These are phyloP conservation scores for Fusarium begoniae DNA, from an alignment of 2,329 filamentous ascomycete species.

Conservation along the genomic window DNA sequence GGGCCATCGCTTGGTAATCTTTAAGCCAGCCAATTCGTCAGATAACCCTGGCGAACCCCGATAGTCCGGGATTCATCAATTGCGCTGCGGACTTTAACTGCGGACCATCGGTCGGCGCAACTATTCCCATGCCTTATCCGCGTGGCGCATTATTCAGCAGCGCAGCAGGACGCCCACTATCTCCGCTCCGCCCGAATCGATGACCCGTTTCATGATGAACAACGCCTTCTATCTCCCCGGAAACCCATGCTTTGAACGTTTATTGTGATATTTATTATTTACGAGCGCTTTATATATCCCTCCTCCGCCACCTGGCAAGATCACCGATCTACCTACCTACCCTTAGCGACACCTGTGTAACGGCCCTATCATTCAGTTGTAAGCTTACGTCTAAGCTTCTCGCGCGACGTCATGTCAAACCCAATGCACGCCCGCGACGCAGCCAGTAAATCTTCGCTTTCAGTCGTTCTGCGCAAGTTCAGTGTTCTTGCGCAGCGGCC, in stretches of 20 bases:
- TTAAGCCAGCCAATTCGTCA: neutral
- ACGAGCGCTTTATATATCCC: neutral
- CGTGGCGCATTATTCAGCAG: conserved; percentile 30
- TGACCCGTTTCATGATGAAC: neutral
- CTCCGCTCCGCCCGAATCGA: conserved; percentile 26
- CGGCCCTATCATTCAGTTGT: neutral
- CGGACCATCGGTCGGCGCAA: conserved; percentile 12
- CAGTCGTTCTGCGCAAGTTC: conserved; percentile 39
- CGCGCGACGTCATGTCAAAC: conserved; percentile 23
- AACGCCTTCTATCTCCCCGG: neutral
- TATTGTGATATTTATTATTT: neutral
- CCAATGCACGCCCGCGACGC: neutral
- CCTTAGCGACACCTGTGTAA: neutral
- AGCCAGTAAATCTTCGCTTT: conserved; percentile 18
- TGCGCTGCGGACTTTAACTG: conserved; percentile 19
- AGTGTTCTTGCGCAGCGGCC: conserved; percentile 32
- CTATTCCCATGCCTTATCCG: neutral
- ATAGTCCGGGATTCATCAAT: conserved; percentile 1
- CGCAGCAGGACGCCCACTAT: neutral
- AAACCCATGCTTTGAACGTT: neutral
- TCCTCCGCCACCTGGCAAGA: neutral
- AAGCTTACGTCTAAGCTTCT: conserved; percentile 20
- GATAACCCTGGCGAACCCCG: neutral
- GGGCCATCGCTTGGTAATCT: conserved; percentile 8
- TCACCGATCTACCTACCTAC: neutral